phyloP scores from a whole-genome alignment of 2,329 filamentous ascomycete genomes.

The Triangularia verruculosa region DNA sequence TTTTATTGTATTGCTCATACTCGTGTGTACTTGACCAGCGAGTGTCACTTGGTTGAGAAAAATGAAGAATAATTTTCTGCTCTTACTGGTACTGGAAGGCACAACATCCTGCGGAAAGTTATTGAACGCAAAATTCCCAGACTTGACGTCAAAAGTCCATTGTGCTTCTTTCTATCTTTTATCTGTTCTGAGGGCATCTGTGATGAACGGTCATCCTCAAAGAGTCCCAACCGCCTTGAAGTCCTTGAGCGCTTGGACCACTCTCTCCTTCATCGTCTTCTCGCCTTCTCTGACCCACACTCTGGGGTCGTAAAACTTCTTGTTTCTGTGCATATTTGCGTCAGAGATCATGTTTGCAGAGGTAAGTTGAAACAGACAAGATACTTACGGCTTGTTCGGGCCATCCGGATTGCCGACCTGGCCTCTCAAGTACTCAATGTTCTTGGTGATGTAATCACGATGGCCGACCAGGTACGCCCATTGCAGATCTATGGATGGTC shows the following conservation, averaged over 20 bases:
- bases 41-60: too few relatives aligned
- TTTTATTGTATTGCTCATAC: too few relatives aligned
- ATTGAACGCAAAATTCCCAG: too few relatives aligned
- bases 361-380: background rate
- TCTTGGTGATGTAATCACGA: conserved; percentile 80
- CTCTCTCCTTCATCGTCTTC: conserved; percentile 88
- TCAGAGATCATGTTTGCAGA: background rate
- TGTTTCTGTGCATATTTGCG: conserved; percentile 58
- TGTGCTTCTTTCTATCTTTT: too few relatives aligned
- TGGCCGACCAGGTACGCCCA: conserved; percentile 72
- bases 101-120: too few relatives aligned
- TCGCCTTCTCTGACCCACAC: conserved; percentile 66
- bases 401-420: conserved; percentile 95
- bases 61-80: too few relatives aligned
- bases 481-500: conserved; percentile 75
- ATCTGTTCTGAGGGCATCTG: too few relatives aligned
- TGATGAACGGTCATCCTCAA: conserved; percentile 44
- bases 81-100: too few relatives aligned
- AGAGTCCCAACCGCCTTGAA: conserved; percentile 83
- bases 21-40: too few relatives aligned
- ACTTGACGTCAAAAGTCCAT: too few relatives aligned
- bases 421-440: conserved; percentile 88
- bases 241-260: conserved; percentile 78
- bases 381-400: conserved; percentile 71
- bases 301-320: conserved; percentile 56